Conservation (phyloP, 2,329 filamentous ascomycete genomes). For the Verticillium nubilum region DNA sequence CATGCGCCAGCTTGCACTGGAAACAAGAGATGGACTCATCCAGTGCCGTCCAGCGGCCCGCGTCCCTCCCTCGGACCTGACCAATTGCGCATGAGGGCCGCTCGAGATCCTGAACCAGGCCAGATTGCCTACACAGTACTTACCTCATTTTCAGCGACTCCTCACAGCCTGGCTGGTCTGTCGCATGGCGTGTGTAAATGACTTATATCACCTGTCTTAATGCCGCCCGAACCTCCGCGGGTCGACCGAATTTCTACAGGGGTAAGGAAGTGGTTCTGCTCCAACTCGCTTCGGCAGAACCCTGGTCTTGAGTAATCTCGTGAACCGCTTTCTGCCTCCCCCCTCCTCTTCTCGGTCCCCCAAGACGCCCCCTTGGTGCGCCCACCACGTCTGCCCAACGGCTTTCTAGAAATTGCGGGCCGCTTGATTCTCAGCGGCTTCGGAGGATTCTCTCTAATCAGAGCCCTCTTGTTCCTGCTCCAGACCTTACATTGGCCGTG, state of each 20-base stretch:
- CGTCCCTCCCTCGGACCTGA: neutral
- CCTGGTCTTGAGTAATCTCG: constrained; percentile 35
- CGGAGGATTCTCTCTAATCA: constrained; percentile 43
- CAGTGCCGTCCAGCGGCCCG: neutral
- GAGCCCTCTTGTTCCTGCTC: constrained; percentile 20
- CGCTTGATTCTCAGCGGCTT: constrained; percentile 28
- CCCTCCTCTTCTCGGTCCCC: constrained; percentile 14
- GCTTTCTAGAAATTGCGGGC: constrained; percentile 40
- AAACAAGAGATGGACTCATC: neutral
- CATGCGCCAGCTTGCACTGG: neutral
- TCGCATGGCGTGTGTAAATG: neutral
- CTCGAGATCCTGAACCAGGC: neutral
- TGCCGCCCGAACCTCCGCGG: neutral
- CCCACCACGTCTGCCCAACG: constrained; percentile 34
- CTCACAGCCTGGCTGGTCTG: neutral
- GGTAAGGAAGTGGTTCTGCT: constrained; percentile 9
- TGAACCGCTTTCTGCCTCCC: constrained; percentile 31
- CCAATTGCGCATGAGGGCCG: neutral
- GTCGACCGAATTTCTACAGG: constrained; percentile 5
- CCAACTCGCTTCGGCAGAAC: constrained; percentile 18
- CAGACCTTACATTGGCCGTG: constrained; percentile 25
- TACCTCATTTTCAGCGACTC: neutral
- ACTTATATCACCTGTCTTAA: constrained; percentile 4
- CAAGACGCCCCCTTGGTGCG: constrained; percentile 17
- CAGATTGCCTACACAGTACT: neutral